Evolutionary conservation across 2,329 filamentous ascomycete genomes (phyloP).

Genomic region (Nothophoma quercina): DNA sequence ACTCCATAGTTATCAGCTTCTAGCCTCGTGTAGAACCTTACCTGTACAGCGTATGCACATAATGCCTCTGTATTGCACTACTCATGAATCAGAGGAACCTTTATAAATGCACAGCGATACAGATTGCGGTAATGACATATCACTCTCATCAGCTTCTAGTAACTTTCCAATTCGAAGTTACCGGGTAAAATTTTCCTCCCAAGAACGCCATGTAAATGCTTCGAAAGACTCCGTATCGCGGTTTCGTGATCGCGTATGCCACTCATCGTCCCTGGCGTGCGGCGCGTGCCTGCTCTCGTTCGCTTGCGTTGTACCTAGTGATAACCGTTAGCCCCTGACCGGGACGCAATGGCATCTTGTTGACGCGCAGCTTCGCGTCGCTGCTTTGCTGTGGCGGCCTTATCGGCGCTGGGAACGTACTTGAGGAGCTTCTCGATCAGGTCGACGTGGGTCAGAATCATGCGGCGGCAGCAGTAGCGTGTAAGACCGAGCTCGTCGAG

Average conservation of each 20-base stretch:
- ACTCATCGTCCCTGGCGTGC: conserved; percentile 31
- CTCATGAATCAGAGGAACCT: too few species aligned
- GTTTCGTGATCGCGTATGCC: not conserved
- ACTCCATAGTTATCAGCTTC: too few species aligned
- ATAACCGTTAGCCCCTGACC: conserved; percentile 28
- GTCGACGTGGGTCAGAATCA: conserved; percentile 99
- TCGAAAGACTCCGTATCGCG: conserved; percentile 19
- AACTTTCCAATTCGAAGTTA: not conserved
- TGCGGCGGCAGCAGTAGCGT: conserved; percentile 97
- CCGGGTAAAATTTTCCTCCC: conserved; percentile 1
- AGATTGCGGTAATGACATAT: not conserved
- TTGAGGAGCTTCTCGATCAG: conserved; percentile 94
- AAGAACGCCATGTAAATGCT: conserved; percentile 33
- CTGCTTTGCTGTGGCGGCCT: conserved; percentile 9
- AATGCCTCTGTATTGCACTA: too few species aligned
- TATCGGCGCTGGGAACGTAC: conserved; percentile 41
- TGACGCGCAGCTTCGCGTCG: conserved; percentile 12
- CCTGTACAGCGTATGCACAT: too few species aligned
- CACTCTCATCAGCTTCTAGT: not conserved
- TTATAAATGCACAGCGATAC: too few species aligned
- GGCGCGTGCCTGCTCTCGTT: conserved; percentile 45
- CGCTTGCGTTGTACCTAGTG: conserved; percentile 46
- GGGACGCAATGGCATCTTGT: conserved; percentile 7
- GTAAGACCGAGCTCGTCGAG: conserved; percentile 95
- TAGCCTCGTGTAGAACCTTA: too few species aligned